Evolutionary conservation across 768 basidiomycete species (phyloP).

Genomic region (Leucocoprinus sp.): DNA sequence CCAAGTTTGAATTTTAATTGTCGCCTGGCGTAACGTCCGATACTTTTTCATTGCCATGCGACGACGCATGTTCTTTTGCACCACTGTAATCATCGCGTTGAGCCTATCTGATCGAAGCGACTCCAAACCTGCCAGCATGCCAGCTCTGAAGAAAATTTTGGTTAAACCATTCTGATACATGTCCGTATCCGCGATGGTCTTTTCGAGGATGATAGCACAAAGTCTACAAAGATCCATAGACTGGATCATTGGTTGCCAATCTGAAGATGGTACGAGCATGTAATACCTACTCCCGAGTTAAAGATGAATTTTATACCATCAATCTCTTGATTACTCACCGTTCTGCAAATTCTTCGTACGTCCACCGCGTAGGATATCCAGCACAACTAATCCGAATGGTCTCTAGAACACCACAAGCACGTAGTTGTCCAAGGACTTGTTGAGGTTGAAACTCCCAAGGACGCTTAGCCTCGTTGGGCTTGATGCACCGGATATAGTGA

Average conservation of each 20-base stretch:
- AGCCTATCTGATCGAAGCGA: slow-evolving; percentile 81
- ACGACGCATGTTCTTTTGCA: slow-evolving; percentile 96
- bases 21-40: slow-evolving; percentile 54
- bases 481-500: slow-evolving; percentile 99
- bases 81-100: slow-evolving; percentile 85
- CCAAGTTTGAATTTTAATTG: slow-evolving; percentile 88
- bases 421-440: slow-evolving; percentile 88
- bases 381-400: slow-evolving; percentile 99
- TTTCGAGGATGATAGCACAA: slow-evolving; percentile 77
- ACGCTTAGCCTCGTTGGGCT: slow-evolving; percentile 93
- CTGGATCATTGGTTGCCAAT: slow-evolving; percentile 84
- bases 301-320: neutral
- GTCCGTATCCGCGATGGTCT: slow-evolving; percentile 86
- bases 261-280: slow-evolving; percentile 83
- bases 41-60: slow-evolving; percentile 80
- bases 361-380: slow-evolving; percentile 97
- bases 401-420: slow-evolving; percentile 98
- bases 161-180: slow-evolving; percentile 96
- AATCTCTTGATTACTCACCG: slow-evolving; percentile 43
- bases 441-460: slow-evolving; percentile 97
- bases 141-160: slow-evolving; percentile 99
- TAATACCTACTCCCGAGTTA: slow-evolving; percentile 62
- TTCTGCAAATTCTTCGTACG: slow-evolving; percentile 97
- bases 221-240: slow-evolving; percentile 71
- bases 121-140: slow-evolving; percentile 96